A percentile compares a stretch with the other conserved stretches of the same genome.
Conservation (phyloP, 2,329 filamentous ascomycete genomes). For the Talaromyces islandicus region DNA sequence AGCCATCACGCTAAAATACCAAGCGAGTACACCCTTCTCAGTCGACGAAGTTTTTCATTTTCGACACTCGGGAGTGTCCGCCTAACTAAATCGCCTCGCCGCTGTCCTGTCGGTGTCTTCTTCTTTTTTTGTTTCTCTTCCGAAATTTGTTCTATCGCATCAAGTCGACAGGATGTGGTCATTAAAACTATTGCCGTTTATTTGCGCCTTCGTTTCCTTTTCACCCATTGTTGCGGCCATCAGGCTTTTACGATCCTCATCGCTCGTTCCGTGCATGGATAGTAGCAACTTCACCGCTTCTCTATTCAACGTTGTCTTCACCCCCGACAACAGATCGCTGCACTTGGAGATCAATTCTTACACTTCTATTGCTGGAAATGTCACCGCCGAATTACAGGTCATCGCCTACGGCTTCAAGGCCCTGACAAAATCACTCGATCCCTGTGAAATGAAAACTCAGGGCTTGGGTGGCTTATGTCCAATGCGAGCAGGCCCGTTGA, state of each 20-base stretch:
- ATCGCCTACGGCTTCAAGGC: conserved; percentile 77
- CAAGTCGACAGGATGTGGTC: conserved; percentile 22
- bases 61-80: conserved; percentile 6
- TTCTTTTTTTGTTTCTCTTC: not conserved
- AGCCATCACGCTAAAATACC: conserved; percentile 1
- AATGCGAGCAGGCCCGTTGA: conserved; percentile 79
- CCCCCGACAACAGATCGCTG: conserved; percentile 61
- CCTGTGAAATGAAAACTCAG: conserved; percentile 55
- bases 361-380: conserved; percentile 76
- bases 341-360: conserved; percentile 71
- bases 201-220: conserved; percentile 34
- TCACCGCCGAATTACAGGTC: conserved; percentile 69
- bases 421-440: conserved; percentile 63
- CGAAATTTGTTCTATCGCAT: not conserved
- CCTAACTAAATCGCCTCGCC: not conserved
- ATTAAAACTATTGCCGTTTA: conserved; percentile 26
- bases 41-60: not conserved
- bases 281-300: conserved; percentile 83
- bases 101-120: not conserved
- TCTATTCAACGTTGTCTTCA: conserved; percentile 72
- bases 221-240: conserved; percentile 53
- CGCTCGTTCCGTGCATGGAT: conserved; percentile 76
- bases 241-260: conserved; percentile 70
- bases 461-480: conserved; percentile 71
- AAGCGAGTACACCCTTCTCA: not conserved